A percentile compares a stretch with the other conserved stretches of the same genome.
Conservation (phyloP, 495 filamentous ascomycete genomes). For the Aspergillus nidulans region DNA sequence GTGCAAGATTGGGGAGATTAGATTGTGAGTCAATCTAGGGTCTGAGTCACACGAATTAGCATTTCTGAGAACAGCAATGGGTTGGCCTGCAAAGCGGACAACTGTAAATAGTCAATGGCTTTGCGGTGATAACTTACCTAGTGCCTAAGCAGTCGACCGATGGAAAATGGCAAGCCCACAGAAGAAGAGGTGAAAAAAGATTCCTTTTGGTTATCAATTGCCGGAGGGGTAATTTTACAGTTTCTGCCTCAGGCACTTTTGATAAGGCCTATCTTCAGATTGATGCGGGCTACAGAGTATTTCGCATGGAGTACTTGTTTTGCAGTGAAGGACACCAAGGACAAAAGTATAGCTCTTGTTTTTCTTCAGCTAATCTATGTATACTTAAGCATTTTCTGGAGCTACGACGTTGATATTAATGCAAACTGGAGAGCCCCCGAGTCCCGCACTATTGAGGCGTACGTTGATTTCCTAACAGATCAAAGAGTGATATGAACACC, state of each 20-base stretch:
- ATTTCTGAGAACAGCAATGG: neutral
- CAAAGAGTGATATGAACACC: no score
- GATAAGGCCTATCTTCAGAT: neutral
- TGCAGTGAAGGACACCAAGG: no score
- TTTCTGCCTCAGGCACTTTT: slow-evolving; percentile 31
- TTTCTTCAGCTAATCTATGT: no score
- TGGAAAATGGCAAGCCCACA: slow-evolving; percentile 1
- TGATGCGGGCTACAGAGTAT: neutral
- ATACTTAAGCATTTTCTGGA: no score
- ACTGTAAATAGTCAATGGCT: neutral
- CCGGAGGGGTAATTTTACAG: slow-evolving; percentile 35
- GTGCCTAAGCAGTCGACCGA: neutral
- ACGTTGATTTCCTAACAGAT: no score
- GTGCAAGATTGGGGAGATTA: neutral
- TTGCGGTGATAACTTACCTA: neutral
- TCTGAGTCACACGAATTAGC: neutral
- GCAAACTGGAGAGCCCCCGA: no score
- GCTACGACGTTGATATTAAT: no score
- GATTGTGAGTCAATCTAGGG: slow-evolving; percentile 8
- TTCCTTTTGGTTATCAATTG: slow-evolving; percentile 20
- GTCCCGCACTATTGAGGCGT: no score
- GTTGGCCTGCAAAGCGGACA: neutral
- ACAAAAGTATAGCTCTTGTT: no score
- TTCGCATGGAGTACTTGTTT: no score
- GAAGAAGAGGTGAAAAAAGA: slow-evolving; percentile 9